These are phyloP conservation scores for Heritiera fomes DNA, from an alignment of 345 rosid species.

Conservation along the genomic window DNA sequence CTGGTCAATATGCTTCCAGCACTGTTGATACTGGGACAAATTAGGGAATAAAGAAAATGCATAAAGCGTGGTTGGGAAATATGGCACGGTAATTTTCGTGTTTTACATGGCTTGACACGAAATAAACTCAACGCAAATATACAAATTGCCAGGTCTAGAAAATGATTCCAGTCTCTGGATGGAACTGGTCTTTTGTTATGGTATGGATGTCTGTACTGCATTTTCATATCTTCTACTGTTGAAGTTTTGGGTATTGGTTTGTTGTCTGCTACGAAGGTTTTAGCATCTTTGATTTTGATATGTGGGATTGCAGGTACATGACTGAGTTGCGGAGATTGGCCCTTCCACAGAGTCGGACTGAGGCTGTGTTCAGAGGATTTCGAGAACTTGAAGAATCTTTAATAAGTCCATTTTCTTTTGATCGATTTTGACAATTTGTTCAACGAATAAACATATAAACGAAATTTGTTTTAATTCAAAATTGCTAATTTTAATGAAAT, in stretches of 20 bases:
- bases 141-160: no score
- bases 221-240: not conserved
- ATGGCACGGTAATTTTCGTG: no score
- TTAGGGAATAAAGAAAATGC: not conserved
- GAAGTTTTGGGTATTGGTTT: not conserved
- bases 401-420: constrained; percentile 55
- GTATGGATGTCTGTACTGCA: not conserved
- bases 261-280: not conserved
- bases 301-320: constrained; percentile 65
- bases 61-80: not conserved
- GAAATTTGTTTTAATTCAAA: not conserved
- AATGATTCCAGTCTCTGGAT: no score
- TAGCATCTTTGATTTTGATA: constrained; percentile 5
- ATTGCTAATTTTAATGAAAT: not conserved
- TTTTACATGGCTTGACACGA: no score
- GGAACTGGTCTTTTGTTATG: not conserved
- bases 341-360: constrained; percentile 71
- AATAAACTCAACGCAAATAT: no score
- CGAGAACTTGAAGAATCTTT: constrained; percentile 89
- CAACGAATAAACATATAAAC: not conserved
- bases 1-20: not conserved
- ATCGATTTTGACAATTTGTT: constrained; percentile 42
- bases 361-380: constrained; percentile 71
- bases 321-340: constrained; percentile 85
- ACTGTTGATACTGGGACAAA: not conserved